Evolutionary conservation across 2,329 filamentous ascomycete genomes (phyloP).

Genomic region (Epichloe glyceriae): DNA sequence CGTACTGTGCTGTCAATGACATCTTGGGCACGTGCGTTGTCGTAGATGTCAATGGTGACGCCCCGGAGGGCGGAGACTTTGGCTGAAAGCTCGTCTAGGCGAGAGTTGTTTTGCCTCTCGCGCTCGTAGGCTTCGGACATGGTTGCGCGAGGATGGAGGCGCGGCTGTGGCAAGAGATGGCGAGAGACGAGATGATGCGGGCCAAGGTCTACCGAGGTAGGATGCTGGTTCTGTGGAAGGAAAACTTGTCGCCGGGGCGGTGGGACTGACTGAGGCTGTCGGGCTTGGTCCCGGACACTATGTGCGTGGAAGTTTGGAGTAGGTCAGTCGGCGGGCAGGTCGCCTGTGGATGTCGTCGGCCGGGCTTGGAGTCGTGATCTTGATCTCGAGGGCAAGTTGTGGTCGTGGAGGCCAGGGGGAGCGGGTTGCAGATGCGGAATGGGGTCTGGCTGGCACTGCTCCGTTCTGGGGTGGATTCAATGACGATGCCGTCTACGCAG

Average conservation of each 20-base stretch:
- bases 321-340: too few species aligned
- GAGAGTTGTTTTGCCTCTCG: constrained; percentile 85
- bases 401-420: too few species aligned
- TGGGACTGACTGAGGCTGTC: neutral
- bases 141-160: neutral
- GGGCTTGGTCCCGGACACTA: too few species aligned
- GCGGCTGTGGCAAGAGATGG: neutral
- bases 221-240: neutral
- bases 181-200: neutral
- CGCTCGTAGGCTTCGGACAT: constrained; percentile 72
- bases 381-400: too few species aligned
- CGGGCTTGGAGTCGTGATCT: too few species aligned
- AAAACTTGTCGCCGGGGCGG: neutral
- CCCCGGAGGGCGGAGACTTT: constrained; percentile 88
- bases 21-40: constrained; percentile 78
- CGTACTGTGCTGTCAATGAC: constrained; percentile 78
- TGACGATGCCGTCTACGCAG: too few species aligned
- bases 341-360: too few species aligned
- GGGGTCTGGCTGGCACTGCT: too few species aligned
- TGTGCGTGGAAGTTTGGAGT: too few species aligned
- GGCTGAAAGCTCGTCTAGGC: constrained; percentile 75
- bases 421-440: too few species aligned
- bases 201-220: neutral
- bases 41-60: constrained; percentile 96
- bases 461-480: too few species aligned